phyloP scores from a whole-genome alignment of 176 grass and related monocot genomes.

The Zea mays region DNA sequence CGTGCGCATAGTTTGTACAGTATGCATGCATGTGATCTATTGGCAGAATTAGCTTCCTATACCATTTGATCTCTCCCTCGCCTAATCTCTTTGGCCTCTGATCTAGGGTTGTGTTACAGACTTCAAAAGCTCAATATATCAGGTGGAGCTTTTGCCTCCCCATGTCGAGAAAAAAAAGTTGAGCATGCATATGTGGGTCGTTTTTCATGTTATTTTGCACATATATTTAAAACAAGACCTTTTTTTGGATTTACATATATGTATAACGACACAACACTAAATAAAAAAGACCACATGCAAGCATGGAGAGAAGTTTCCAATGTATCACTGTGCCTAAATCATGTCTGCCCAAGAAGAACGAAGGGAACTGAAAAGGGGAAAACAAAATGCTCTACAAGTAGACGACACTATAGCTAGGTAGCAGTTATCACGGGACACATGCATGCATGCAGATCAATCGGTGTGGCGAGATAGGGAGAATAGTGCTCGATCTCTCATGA shows the following conservation, averaged over 20 bases:
- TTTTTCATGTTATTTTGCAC: neutral
- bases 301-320: slow-evolving; percentile 17
- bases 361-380: neutral
- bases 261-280: neutral
- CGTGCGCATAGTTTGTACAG: slow-evolving; percentile 36
- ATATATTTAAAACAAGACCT: neutral
- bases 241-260: neutral
- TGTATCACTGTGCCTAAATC: slow-evolving; percentile 33
- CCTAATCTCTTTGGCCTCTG: too few relatives aligned
- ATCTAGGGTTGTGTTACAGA: too few relatives aligned
- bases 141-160: too few relatives aligned
- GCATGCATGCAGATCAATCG: slow-evolving; percentile 32
- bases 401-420: neutral
- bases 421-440: neutral
- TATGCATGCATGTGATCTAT: slow-evolving; percentile 3
- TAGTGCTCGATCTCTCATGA: slow-evolving; percentile 27
- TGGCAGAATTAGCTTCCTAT: slow-evolving; percentile 36
- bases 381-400: neutral
- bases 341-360: neutral
- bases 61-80: slow-evolving; percentile 33
- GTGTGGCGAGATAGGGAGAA: slow-evolving; percentile 16
- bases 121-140: too few relatives aligned
- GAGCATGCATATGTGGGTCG: neutral
- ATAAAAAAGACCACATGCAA: neutral
- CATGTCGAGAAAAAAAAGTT: too few relatives aligned